Percentiles rank a stretch among this genome's conserved stretches.
These are phyloP conservation scores for Peronospora destructor DNA, from an alignment of 352 stramenopile genomes.

Conservation along the genomic window DNA sequence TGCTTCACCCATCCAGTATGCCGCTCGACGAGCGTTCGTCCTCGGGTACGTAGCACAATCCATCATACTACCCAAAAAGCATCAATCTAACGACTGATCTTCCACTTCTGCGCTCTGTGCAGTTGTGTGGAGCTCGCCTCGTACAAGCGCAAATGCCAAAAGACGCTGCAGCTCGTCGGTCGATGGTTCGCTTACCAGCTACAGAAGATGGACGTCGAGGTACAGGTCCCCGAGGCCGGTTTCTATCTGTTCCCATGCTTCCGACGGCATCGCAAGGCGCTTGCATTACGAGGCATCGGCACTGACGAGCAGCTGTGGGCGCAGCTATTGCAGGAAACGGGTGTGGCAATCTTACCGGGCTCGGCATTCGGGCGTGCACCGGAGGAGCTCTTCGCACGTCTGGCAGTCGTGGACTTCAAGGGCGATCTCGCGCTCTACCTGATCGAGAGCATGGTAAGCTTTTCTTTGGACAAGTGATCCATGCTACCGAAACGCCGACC, in stretches of 20 bases:
- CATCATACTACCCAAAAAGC: conserved; percentile 1
- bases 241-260: conserved; percentile 87
- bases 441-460: conserved; percentile 78
- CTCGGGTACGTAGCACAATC: conserved; percentile 40
- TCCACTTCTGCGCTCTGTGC: conserved; percentile 12
- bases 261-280: conserved; percentile 52
- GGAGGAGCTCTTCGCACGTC: conserved; percentile 68
- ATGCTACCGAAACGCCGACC: conserved; percentile 10
- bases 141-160: conserved; percentile 81
- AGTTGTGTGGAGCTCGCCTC: conserved; percentile 69
- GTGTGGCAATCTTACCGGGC: conserved; percentile 77
- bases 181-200: conserved; percentile 80
- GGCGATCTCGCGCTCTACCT: conserved; percentile 82
- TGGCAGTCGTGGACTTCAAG: conserved; percentile 87
- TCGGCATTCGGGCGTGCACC: conserved; percentile 75
- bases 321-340: conserved; percentile 73
- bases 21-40: conserved; percentile 70
- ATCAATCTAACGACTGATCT: conserved; percentile 10
- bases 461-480: background rate
- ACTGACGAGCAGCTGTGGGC: conserved; percentile 74
- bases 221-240: conserved; percentile 64
- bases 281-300: conserved; percentile 51
- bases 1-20: conserved; percentile 80
- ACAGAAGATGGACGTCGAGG: conserved; percentile 77
- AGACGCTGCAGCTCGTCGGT: conserved; percentile 76